These are phyloP conservation scores for Tricholoma flavovirens DNA, from an alignment of 768 basidiomycete genomes.

Conservation along the genomic window DNA sequence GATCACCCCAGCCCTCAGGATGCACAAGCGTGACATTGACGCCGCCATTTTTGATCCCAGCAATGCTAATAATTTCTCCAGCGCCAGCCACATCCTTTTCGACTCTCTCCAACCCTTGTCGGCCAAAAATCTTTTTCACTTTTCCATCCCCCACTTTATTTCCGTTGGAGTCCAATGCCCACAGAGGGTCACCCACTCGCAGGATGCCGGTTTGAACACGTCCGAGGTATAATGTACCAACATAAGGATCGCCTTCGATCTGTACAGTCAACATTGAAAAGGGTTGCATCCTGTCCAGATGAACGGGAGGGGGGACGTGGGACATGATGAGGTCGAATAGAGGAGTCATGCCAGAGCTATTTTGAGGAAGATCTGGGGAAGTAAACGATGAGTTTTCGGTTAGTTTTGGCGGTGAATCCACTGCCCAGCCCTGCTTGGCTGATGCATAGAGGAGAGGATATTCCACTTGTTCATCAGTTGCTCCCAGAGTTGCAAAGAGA, in stretches of 20 bases:
- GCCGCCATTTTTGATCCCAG: slow-evolving; percentile 42
- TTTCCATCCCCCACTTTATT: slow-evolving; percentile 46
- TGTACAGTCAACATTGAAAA: slow-evolving; percentile 50
- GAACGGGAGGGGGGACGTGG: slow-evolving; percentile 35
- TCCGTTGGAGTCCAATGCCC: slow-evolving; percentile 34
- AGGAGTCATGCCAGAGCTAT: slow-evolving; percentile 31
- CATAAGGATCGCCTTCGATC: slow-evolving; percentile 45
- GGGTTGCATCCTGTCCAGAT: slow-evolving; percentile 31
- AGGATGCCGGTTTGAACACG: slow-evolving; percentile 39
- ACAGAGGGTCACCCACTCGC: slow-evolving; percentile 32
- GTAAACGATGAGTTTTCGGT: slow-evolving; percentile 5
- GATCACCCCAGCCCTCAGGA: slow-evolving; percentile 38
- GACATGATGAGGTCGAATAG: slow-evolving; percentile 42
- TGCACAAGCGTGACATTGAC: slow-evolving; percentile 42
- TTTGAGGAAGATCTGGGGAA: background rate
- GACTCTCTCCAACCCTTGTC: slow-evolving; percentile 35
- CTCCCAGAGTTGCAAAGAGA: slow-evolving; percentile 45
- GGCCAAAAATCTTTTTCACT: slow-evolving; percentile 39
- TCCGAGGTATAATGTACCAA: slow-evolving; percentile 44
- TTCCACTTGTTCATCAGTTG: slow-evolving; percentile 46
- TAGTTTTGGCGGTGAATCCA: slow-evolving; percentile 19
- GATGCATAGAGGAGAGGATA: slow-evolving; percentile 48
- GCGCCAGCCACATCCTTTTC: slow-evolving; percentile 41
- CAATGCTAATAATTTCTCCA: slow-evolving; percentile 45
- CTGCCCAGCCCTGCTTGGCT: slow-evolving; percentile 47